A percentile compares a stretch with the other conserved stretches of the same genome.
Evolutionary conservation across 805 yeast species (phyloP).

Genomic region (Yarrowia sp.): DNA sequence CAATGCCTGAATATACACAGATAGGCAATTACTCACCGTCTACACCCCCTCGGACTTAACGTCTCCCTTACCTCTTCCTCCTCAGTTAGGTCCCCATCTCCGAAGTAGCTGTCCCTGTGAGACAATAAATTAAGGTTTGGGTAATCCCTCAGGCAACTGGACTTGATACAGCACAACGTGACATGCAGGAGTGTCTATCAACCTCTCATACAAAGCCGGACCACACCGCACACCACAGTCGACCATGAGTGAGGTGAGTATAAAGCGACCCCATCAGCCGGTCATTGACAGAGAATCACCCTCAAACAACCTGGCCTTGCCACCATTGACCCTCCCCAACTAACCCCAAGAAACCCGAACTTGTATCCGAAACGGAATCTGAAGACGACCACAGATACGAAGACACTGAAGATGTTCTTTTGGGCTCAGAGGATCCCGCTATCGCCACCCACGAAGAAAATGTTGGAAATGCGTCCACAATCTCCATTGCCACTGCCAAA

Average conservation of each 20-base stretch:
- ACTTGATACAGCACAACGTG: not conserved
- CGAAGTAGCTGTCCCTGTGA: not conserved
- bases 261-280: too few species aligned
- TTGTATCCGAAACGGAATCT: slow-evolving; percentile 17
- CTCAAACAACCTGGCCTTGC: not conserved
- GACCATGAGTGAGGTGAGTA: slow-evolving; percentile 24
- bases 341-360: slow-evolving; percentile 21
- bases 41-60: not conserved
- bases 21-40: not conserved
- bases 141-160: slow-evolving; percentile 20
- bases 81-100: not conserved
- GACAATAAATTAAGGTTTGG: slow-evolving; percentile 22
- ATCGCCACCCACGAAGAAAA: not conserved
- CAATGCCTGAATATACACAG: too few species aligned
- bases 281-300: too few species aligned
- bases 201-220: slow-evolving; percentile 7
- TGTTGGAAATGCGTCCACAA: not conserved
- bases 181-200: slow-evolving; percentile 22
- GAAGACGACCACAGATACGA: slow-evolving; percentile 25
- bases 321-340: not conserved
- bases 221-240: not conserved
- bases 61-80: too few species aligned
- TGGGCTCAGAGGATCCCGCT: not conserved
- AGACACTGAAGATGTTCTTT: slow-evolving; percentile 20
- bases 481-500: slow-evolving; percentile 7